Percentiles rank a stretch among this genome's conserved stretches.
These are phyloP conservation scores for Leishmania lainsoni DNA, from an alignment of 208 protist species.

Conservation along the genomic window DNA sequence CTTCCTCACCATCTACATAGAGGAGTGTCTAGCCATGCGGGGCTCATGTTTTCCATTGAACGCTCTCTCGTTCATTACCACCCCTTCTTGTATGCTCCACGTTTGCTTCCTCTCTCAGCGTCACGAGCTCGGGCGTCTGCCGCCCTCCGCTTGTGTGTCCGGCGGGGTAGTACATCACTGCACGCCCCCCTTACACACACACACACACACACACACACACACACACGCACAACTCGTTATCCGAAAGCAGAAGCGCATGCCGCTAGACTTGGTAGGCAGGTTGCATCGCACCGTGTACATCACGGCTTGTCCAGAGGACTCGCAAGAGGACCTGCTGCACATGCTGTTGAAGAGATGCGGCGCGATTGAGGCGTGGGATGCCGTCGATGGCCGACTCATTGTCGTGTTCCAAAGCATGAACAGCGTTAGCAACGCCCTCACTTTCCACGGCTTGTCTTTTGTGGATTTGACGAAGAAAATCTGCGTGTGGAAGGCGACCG, in stretches of 20 bases:
- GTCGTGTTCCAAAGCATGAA: slow-evolving; percentile 84
- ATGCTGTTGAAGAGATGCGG: slow-evolving; percentile 77
- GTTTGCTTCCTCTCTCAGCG: not conserved
- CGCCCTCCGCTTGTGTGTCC: not conserved
- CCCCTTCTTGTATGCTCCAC: not conserved
- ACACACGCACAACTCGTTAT: not conserved
- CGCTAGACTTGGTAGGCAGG: slow-evolving; percentile 83
- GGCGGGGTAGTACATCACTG: too few species aligned
- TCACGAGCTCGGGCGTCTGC: not conserved
- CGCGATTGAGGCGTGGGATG: slow-evolving; percentile 80
- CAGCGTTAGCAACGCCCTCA: slow-evolving; percentile 82
- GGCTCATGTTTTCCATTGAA: not conserved
- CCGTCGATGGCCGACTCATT: slow-evolving; percentile 49
- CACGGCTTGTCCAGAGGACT: slow-evolving; percentile 49
- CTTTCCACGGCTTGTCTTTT: slow-evolving; percentile 79
- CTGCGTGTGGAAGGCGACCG: slow-evolving; percentile 75
- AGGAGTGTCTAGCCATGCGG: too few species aligned
- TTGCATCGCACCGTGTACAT: slow-evolving; percentile 89
- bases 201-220: not conserved
- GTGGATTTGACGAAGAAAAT: slow-evolving; percentile 63
- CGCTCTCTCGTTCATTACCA: not conserved
- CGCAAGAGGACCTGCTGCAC: slow-evolving; percentile 72
- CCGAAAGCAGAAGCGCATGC: slow-evolving; percentile 33
- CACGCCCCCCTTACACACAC: not conserved
- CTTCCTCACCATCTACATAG: not conserved